Evolutionary conservation across 768 basidiomycete genomes (phyloP).

Genomic region (Rhodosporidiobolus sp.): DNA sequence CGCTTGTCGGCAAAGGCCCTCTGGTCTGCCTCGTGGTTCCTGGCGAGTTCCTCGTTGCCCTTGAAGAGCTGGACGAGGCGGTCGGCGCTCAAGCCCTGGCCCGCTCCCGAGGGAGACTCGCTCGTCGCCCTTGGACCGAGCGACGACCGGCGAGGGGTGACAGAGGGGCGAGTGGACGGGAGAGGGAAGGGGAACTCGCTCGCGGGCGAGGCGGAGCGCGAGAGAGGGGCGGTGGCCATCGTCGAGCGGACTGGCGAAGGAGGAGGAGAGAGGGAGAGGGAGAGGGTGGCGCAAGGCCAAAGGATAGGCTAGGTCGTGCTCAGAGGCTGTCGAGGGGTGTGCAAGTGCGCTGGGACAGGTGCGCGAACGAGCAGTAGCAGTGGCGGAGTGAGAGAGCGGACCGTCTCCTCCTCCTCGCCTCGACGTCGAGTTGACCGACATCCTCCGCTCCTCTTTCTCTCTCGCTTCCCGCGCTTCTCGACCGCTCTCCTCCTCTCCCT

Average conservation of each 20-base stretch:
- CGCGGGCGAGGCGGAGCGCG: constrained; percentile 1
- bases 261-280: neutral
- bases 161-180: neutral
- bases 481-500: too few species aligned
- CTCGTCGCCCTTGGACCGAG: neutral
- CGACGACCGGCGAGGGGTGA: neutral
- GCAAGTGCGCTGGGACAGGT: too few species aligned
- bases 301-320: too few species aligned
- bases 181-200: constrained; percentile 22
- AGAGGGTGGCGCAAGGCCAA: neutral
- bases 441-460: too few species aligned
- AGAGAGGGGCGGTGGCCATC: neutral
- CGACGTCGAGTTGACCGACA: too few species aligned
- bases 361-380: too few species aligned
- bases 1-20: constrained; percentile 24
- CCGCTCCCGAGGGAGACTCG: neutral
- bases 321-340: too few species aligned
- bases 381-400: too few species aligned
- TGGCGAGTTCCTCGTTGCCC: constrained; percentile 12
- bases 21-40: constrained; percentile 30
- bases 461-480: too few species aligned
- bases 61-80: neutral
- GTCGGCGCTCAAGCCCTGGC: neutral
- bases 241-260: neutral
- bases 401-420: too few species aligned